Percentiles rank a stretch among this genome's conserved stretches.
These are phyloP conservation scores for Rusavskia elegans DNA, from an alignment of 495 filamentous ascomycete genomes.

Conservation along the genomic window DNA sequence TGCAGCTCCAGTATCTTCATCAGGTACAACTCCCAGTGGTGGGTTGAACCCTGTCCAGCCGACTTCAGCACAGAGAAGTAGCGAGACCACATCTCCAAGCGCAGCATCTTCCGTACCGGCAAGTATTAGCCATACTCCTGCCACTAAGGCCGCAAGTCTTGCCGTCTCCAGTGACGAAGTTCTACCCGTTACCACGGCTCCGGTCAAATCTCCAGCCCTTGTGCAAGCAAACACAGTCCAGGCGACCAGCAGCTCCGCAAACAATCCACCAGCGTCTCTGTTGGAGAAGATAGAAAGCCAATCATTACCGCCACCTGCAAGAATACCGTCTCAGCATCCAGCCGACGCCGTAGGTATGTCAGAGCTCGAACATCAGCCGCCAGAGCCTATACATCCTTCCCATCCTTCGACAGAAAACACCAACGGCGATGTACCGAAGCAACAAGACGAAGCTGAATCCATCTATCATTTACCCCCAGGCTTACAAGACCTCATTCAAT, in stretches of 20 bases:
- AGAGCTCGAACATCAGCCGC: not conserved
- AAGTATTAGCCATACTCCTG: conserved; percentile 17
- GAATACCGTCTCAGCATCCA: not conserved
- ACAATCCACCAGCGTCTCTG: conserved; percentile 23
- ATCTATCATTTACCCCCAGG: conserved; percentile 89
- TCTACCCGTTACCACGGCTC: conserved; percentile 14
- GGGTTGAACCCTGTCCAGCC: conserved; percentile 7
- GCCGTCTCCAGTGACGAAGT: conserved; percentile 23
- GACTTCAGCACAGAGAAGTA: conserved; percentile 28
- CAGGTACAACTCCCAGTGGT: conserved; percentile 2
- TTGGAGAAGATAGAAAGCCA: not conserved
- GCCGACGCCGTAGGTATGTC: not conserved
- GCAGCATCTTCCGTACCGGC: conserved; percentile 36
- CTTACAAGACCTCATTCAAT: conserved; percentile 76
- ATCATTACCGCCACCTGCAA: not conserved
- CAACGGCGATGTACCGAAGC: conserved; percentile 26
- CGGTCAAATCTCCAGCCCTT: conserved; percentile 34
- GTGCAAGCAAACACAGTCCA: conserved; percentile 24
- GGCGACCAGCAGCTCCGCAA: conserved; percentile 17
- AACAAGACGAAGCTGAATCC: conserved; percentile 55
- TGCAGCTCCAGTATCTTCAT: conserved; percentile 16
- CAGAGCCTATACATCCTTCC: not conserved
- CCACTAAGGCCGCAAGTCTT: conserved; percentile 24
- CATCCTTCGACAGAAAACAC: conserved; percentile 23
- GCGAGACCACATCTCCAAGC: conserved; percentile 37